Base-by-base conservation (phyloP, 495 filamentous ascomycete genomes). In the Chaetomium cochliodes region DNA sequence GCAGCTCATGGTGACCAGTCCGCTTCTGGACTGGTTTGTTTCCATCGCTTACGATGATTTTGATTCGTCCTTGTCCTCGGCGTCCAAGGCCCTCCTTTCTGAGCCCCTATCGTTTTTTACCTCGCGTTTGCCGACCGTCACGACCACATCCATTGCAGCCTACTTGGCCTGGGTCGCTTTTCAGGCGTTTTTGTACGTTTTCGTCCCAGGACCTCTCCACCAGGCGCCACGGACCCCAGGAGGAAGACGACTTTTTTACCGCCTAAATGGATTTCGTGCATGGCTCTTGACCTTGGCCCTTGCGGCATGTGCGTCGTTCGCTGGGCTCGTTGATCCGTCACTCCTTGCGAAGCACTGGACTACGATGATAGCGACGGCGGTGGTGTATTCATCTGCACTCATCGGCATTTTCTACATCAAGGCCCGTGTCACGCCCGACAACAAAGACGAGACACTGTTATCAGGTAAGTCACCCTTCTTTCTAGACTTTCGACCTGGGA, bases 201-300 rank as follows among this genome's bases (percentile, higher is more conserved):
- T 52, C 23, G 49, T 52, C 49, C 49, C 49, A 6, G 49, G 49
- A 2, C 49, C 12, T n/a, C 49, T 52, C 49, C 49, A 52, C 49
- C 23, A 52, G 13, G 49, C 22, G 11, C 49, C 49, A 16, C 49
- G 49, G 23, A 52, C 23, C 0, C 49, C 49, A 16, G 49, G 49
- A 26, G 49, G 49, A 52, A 52, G 49, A 52, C 49, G 49, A 8
- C 49, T 52, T 16, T 15, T 52, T 16, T 52, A 52, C 49, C 23
- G 23, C 22, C 49, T 52, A 11, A 52, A 52, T 16, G 49, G 49
- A 16, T 26, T 52, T n/a, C 3, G 12, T 5, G 22, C 49, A 11
- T 52, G 49, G 49, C 9, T 9, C 23, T 26, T 52, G 23, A 52
- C 49, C 6, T 7, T 52, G 12, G 23, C 13, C 2, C 49, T 52